These are phyloP conservation scores for Helianthus tuberosus DNA, from an alignment of 129 eudicot species.

Conservation along the genomic window DNA sequence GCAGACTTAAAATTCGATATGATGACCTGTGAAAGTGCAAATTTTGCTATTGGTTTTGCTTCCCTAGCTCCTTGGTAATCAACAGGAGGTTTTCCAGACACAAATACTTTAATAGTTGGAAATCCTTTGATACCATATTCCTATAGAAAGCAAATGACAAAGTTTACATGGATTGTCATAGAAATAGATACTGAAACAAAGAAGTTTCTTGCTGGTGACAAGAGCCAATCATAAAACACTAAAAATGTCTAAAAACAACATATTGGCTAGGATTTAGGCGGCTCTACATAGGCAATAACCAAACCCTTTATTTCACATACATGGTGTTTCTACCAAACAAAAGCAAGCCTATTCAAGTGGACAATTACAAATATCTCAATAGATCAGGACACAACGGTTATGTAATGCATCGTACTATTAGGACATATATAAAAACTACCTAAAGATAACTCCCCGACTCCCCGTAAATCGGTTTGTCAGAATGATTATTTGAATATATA, in stretches of 20 bases:
- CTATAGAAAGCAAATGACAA: conserved; percentile 40
- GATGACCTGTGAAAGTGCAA: conserved; percentile 71
- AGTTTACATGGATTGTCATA: neutral
- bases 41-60: conserved; percentile 84
- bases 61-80: conserved; percentile 98
- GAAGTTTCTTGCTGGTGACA: neutral
- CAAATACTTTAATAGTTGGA: conserved; percentile 96
- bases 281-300: neutral
- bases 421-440: conserved; percentile 6
- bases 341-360: neutral
- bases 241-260: neutral
- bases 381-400: neutral
- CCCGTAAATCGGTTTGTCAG: neutral
- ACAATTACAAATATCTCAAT: neutral
- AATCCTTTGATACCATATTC: conserved; percentile 93
- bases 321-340: conserved; percentile 11
- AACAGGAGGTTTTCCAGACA: conserved; percentile 85
- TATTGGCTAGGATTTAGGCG: neutral
- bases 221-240: neutral
- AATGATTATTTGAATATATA: neutral
- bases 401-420: neutral
- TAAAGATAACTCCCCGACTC: conserved; percentile 2
- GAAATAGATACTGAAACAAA: neutral
- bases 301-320: conserved; percentile 1
- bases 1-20: conserved; percentile 15